phyloP scores from a whole-genome alignment of 495 filamentous ascomycete genomes.

The Jackrogersella minutella region DNA sequence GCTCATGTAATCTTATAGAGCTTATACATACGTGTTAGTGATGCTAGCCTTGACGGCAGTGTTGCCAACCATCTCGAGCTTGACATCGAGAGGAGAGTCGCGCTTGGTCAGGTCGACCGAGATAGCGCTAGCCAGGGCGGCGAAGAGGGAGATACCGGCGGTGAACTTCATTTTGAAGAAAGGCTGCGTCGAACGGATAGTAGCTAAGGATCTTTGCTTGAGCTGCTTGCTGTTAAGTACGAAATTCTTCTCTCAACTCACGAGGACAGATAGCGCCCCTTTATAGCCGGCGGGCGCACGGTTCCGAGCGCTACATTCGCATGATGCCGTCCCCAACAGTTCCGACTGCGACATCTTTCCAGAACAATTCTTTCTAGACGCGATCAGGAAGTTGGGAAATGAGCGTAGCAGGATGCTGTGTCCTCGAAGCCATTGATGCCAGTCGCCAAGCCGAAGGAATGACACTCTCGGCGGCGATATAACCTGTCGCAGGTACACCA shows the following conservation, averaged over 20 bases:
- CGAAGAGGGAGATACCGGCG: constrained; percentile 49
- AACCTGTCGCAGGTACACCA: constrained; percentile 25
- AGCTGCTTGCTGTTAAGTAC: constrained; percentile 23
- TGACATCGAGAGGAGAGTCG: constrained; percentile 58
- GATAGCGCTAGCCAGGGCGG: constrained; percentile 54
- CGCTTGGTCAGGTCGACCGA: constrained; percentile 55
- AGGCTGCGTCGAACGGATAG: not conserved
- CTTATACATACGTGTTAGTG: constrained; percentile 57
- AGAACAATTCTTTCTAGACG: constrained; percentile 28
- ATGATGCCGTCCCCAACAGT: constrained; percentile 1
- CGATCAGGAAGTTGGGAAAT: constrained; percentile 31
- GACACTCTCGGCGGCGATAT: constrained; percentile 36
- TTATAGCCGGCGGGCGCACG: constrained; percentile 27
- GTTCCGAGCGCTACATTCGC: constrained; percentile 14
- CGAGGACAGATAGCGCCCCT: constrained; percentile 2
- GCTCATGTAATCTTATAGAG: not conserved
- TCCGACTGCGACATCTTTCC: constrained; percentile 14
- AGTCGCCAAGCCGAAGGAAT: constrained; percentile 35
- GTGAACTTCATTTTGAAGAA: constrained; percentile 50
- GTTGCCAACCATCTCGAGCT: constrained; percentile 61
- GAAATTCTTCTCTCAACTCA: constrained; percentile 8
- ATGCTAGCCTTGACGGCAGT: constrained; percentile 67
- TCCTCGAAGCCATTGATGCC: constrained; percentile 1
- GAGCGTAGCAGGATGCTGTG: constrained; percentile 10
- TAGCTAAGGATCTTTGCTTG: constrained; percentile 17